Percentiles rank a stretch among this genome's conserved stretches.
Conservation (phyloP, 805 yeast species). For the Wickerhamiella domercqiae region DNA sequence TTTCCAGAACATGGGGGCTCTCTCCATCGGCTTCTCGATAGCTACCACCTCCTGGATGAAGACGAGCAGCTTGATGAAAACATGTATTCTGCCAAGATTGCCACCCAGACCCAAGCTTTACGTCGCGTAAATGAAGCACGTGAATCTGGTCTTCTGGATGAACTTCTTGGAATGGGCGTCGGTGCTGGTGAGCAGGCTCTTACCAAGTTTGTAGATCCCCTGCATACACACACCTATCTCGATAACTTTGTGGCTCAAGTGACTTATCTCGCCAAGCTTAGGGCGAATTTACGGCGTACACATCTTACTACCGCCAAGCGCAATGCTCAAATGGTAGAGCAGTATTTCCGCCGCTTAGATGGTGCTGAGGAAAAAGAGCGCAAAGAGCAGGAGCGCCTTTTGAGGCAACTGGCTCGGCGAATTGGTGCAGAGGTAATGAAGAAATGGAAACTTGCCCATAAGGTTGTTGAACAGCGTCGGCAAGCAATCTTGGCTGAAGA, state of each 20-base stretch:
- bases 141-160: slow-evolving; percentile 20
- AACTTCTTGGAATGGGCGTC: slow-evolving; percentile 21
- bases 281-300: slow-evolving; percentile 47
- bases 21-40: slow-evolving; percentile 33
- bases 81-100: slow-evolving; percentile 30
- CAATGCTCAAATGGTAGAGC: slow-evolving; percentile 69
- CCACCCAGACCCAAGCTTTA: slow-evolving; percentile 35
- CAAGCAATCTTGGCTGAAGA: slow-evolving; percentile 52
- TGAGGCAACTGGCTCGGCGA: slow-evolving; percentile 56
- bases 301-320: slow-evolving; percentile 55
- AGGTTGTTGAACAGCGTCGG: slow-evolving; percentile 54
- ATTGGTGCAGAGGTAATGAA: slow-evolving; percentile 75
- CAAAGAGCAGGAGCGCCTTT: slow-evolving; percentile 58
- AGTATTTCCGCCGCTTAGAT: slow-evolving; percentile 67
- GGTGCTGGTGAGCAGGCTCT: slow-evolving; percentile 13
- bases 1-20: slow-evolving; percentile 29
- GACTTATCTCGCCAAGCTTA: slow-evolving; percentile 48
- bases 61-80: slow-evolving; percentile 38
- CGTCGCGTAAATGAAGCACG: slow-evolving; percentile 34
- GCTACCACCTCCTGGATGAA: slow-evolving; percentile 41
- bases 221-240: slow-evolving; percentile 37
- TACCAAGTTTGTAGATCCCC: slow-evolving; percentile 34
- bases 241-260: slow-evolving; percentile 74
- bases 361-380: slow-evolving; percentile 78
- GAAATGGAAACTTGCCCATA: slow-evolving; percentile 82